Percentiles rank a stretch among this genome's conserved stretches.
Evolutionary conservation across 2,329 filamentous ascomycete species (phyloP).

Genomic region (Fusarium sambucinum): DNA sequence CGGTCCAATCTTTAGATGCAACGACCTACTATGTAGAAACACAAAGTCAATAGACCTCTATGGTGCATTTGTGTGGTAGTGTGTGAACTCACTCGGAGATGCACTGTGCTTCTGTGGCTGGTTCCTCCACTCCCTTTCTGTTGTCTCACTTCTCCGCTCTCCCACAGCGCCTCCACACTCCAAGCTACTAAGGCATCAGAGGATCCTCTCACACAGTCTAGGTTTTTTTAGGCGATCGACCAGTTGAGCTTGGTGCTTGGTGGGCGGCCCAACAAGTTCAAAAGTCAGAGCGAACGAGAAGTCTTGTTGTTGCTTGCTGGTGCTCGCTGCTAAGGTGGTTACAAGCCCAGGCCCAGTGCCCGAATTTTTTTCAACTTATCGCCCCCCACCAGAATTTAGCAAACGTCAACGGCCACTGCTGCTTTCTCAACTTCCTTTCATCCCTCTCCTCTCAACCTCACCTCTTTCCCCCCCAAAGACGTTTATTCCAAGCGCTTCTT

Average conservation of each 20-base stretch:
- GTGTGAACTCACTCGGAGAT: neutral
- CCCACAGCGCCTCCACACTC: constrained; percentile 43
- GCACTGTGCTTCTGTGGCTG: constrained; percentile 40
- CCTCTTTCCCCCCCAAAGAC: constrained; percentile 45
- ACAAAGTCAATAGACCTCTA: neutral
- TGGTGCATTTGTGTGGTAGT: constrained; percentile 6
- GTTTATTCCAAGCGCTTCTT: constrained; percentile 48
- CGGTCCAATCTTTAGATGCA: neutral
- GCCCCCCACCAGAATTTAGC: constrained; percentile 58
- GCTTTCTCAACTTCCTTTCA: constrained; percentile 53
- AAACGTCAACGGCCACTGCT: constrained; percentile 53
- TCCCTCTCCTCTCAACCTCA: constrained; percentile 50
- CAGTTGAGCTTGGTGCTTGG: constrained; percentile 48
- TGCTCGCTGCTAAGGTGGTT: constrained; percentile 31
- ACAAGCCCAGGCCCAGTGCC: constrained; percentile 48
- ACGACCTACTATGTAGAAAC: neutral
- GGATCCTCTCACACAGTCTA: constrained; percentile 43
- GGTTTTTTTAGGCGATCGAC: constrained; percentile 44
- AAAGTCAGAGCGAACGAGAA: constrained; percentile 22
- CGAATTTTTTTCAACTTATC: constrained; percentile 53
- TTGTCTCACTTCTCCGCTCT: constrained; percentile 46
- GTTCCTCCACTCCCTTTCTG: constrained; percentile 34
- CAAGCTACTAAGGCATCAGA: constrained; percentile 25
- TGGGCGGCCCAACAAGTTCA: constrained; percentile 51
- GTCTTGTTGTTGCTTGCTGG: constrained; percentile 11